These are phyloP conservation scores for Miscanthus sacchariflorus DNA, from an alignment of 202 grass and related monocot genomes.

Conservation along the genomic window DNA sequence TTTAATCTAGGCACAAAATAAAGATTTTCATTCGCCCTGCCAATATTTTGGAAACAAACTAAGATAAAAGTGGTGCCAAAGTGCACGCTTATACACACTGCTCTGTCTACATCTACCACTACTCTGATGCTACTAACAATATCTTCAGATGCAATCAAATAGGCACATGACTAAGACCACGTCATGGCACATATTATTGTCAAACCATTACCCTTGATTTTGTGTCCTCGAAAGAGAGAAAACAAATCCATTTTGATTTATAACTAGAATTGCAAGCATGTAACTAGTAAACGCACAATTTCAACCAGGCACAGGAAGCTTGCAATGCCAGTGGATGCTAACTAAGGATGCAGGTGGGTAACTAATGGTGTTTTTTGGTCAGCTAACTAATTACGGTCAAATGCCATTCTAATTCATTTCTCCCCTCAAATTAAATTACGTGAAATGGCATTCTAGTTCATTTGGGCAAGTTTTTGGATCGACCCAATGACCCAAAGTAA, in stretches of 20 bases:
- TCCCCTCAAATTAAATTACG: neutral
- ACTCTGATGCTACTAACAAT: constrained; percentile 8
- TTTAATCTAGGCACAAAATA: no score
- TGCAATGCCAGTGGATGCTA: neutral
- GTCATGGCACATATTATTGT: neutral
- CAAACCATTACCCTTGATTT: constrained; percentile 21
- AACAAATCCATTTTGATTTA: neutral
- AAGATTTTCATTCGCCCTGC: neutral
- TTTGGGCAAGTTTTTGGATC: neutral
- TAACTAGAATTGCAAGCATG: neutral
- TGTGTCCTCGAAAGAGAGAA: neutral
- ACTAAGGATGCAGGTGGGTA: neutral
- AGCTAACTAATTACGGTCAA: neutral
- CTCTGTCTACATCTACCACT: neutral
- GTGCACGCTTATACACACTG: neutral
- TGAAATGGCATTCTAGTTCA: neutral
- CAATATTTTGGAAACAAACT: neutral
- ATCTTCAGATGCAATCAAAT: constrained; percentile 16
- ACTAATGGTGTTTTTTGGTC: neutral
- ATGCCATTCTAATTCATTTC: neutral
- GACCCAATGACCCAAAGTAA: neutral
- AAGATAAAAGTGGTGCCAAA: constrained; percentile 1
- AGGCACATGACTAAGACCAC: neutral
- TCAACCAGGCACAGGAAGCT: neutral
- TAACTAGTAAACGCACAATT: neutral